phyloP scores from a whole-genome alignment of 352 stramenopile species.

The Phytophthora cryptogea region DNA sequence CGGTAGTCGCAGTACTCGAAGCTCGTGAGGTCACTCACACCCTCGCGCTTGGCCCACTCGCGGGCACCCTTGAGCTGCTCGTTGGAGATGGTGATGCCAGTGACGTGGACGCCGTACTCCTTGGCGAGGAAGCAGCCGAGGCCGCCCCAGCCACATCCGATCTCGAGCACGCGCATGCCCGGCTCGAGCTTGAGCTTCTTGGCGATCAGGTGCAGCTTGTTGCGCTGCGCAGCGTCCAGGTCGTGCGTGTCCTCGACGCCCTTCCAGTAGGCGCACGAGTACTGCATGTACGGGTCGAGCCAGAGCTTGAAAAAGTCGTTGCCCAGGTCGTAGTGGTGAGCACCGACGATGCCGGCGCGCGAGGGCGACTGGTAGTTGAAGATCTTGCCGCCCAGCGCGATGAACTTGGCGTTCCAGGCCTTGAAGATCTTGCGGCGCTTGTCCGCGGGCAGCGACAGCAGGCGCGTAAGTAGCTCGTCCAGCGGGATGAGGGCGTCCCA shows the following conservation, averaged over 20 bases:
- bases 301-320: slow-evolving; percentile 92
- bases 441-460: slow-evolving; percentile 69
- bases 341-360: slow-evolving; percentile 79
- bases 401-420: slow-evolving; percentile 86
- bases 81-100: slow-evolving; percentile 90
- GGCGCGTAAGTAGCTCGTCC: slow-evolving; percentile 74
- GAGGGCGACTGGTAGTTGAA: slow-evolving; percentile 91
- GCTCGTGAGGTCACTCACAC: slow-evolving; percentile 83
- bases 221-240: slow-evolving; percentile 82
- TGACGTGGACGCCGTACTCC: slow-evolving; percentile 86
- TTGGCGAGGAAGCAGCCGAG: slow-evolving; percentile 89
- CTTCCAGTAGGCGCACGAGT: slow-evolving; percentile 89
- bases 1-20: slow-evolving; percentile 93
- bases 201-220: slow-evolving; percentile 89
- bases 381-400: slow-evolving; percentile 70
- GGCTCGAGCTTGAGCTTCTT: slow-evolving; percentile 87
- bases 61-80: slow-evolving; percentile 89
- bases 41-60: slow-evolving; percentile 76
- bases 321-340: slow-evolving; percentile 87
- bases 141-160: slow-evolving; percentile 89
- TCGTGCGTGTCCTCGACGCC: slow-evolving; percentile 67
- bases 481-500: slow-evolving; percentile 85
- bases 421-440: slow-evolving; percentile 88
- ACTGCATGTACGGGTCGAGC: slow-evolving; percentile 88
- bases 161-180: slow-evolving; percentile 88